phyloP scores from a whole-genome alignment of 139 green algal species.

The Ulvella scutata region DNA sequence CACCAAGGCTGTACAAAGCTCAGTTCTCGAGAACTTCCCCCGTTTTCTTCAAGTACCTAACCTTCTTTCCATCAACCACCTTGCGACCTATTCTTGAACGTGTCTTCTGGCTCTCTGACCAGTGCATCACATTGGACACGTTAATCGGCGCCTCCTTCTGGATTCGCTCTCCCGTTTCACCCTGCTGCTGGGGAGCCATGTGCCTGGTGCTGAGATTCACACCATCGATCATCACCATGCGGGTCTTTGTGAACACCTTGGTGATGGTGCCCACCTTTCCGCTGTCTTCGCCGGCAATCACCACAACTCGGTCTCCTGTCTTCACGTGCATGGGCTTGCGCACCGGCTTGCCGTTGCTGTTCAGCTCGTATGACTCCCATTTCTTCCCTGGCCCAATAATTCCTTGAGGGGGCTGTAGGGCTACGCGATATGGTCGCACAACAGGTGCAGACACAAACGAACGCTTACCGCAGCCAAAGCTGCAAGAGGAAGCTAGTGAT shows the following conservation, averaged over 20 bases:
- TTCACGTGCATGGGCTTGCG: conserved; percentile 73
- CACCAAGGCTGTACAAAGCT: no score
- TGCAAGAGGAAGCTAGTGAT: background rate
- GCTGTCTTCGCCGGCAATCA: conserved; percentile 84
- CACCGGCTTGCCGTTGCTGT: conserved; percentile 63
- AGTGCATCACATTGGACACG: conserved; percentile 93
- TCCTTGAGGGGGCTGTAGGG: background rate
- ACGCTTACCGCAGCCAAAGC: background rate
- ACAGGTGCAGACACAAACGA: background rate
- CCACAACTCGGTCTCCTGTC: conserved; percentile 68
- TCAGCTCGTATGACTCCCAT: conserved; percentile 66
- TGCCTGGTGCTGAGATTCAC: conserved; percentile 86
- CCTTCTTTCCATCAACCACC: conserved; percentile 56
- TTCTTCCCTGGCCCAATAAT: conserved; percentile 60
- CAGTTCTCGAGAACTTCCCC: conserved; percentile 62
- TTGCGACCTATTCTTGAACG: conserved; percentile 58
- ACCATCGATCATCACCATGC: conserved; percentile 75
- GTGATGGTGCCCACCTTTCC: conserved; percentile 76
- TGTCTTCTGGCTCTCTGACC: conserved; percentile 52
- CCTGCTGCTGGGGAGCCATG: conserved; percentile 53
- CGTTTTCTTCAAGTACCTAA: conserved; percentile 77
- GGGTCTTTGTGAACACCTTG: conserved; percentile 56
- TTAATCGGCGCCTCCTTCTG: conserved; percentile 79
- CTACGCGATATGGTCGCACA: background rate
- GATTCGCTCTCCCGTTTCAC: conserved; percentile 38